Percentiles rank a stretch among this genome's conserved stretches.
Conservation (phyloP, 192 early-diverging fungal species). For the Chytriomyces sp. region DNA sequence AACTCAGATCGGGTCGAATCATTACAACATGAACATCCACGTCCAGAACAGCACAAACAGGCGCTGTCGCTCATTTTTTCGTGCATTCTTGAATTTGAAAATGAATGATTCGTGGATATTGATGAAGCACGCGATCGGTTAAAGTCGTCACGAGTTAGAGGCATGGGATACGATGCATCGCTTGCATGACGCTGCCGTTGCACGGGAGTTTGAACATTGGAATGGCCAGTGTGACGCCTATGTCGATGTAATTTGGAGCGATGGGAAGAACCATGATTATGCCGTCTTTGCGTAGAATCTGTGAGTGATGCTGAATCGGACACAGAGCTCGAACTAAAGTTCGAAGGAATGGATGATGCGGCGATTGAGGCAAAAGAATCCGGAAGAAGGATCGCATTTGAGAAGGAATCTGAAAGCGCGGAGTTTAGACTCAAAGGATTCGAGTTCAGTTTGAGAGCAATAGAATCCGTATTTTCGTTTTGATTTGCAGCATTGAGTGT, state of each 20-base stretch:
- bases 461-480: background rate
- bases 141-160: background rate
- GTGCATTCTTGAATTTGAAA: background rate
- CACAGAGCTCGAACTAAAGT: background rate
- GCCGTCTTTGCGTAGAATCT: background rate
- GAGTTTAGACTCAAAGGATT: background rate
- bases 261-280: conserved; percentile 13
- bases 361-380: background rate
- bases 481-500: background rate
- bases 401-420: background rate
- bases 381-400: background rate
- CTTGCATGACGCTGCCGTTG: conserved; percentile 24
- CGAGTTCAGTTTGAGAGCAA: background rate
- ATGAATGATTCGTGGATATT: background rate
- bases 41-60: conserved; percentile 30
- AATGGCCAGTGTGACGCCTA: background rate
- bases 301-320: background rate
- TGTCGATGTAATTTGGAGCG: background rate
- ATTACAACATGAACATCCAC: conserved; percentile 32
- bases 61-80: background rate
- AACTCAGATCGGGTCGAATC: background rate
- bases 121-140: background rate
- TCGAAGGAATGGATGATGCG: background rate
- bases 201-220: background rate
- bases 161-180: conserved; percentile 5